A percentile compares a stretch with the other conserved stretches of the same genome.
Conservation (phyloP, 2,329 filamentous ascomycete genomes). For the Colletotrichum graminicola region DNA sequence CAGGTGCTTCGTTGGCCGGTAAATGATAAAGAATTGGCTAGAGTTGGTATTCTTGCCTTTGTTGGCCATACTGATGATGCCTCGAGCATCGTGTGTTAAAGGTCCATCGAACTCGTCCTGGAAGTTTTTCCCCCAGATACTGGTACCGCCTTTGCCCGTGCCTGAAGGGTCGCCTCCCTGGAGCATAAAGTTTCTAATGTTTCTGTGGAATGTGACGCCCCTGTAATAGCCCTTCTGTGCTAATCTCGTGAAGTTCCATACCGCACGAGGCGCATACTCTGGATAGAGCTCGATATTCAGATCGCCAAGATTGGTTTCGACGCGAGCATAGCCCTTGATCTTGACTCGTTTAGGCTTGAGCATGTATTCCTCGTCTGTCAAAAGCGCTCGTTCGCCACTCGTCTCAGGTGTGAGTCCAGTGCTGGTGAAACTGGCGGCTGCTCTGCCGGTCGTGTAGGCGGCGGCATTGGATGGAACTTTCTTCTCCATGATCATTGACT, state of each 20-base stretch:
- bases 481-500: slow-evolving; percentile 66
- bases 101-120: slow-evolving; percentile 94
- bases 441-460: slow-evolving; percentile 88
- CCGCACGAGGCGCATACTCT: slow-evolving; percentile 90
- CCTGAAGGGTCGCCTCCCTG: slow-evolving; percentile 96
- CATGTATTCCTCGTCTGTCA: slow-evolving; percentile 97
- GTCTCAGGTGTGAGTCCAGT: slow-evolving; percentile 95
- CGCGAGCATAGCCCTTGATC: slow-evolving; percentile 89
- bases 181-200: slow-evolving; percentile 97
- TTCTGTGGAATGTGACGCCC: slow-evolving; percentile 87
- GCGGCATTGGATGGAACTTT: slow-evolving; percentile 85
- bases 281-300: slow-evolving; percentile 91
- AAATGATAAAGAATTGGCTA: slow-evolving; percentile 94
- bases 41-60: slow-evolving; percentile 99
- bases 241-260: slow-evolving; percentile 96
- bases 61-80: slow-evolving; percentile 94
- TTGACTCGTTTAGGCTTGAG: slow-evolving; percentile 90
- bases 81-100: slow-evolving; percentile 83
- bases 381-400: slow-evolving; percentile 83
- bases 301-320: slow-evolving; percentile 87
- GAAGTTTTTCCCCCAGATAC: slow-evolving; percentile 95
- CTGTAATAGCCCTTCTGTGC: slow-evolving; percentile 92
- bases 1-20: slow-evolving; percentile 85
- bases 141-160: slow-evolving; percentile 89
- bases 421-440: slow-evolving; percentile 94